Conservation (phyloP, 805 yeast species). For the Candida boidinii region DNA sequence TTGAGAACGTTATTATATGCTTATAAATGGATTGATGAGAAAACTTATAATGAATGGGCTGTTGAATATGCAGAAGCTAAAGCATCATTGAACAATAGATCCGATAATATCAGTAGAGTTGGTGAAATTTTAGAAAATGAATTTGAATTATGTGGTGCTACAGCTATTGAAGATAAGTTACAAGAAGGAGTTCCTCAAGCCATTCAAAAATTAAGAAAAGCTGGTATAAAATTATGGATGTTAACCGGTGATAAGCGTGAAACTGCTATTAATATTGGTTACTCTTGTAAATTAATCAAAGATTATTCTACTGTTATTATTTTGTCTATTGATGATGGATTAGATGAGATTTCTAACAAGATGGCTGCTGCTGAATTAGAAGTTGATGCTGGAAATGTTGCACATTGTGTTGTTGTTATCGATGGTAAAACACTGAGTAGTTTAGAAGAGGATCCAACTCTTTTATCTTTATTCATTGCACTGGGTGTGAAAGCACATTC, state of each 20-base stretch:
- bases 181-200: constrained; percentile 97
- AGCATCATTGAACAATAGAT: constrained; percentile 62
- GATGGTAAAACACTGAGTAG: constrained; percentile 83
- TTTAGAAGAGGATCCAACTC: constrained; percentile 64
- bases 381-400: constrained; percentile 64
- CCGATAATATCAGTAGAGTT: constrained; percentile 53
- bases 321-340: constrained; percentile 29
- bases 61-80: constrained; percentile 64
- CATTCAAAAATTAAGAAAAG: constrained; percentile 82
- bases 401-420: constrained; percentile 89
- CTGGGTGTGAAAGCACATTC: constrained; percentile 84
- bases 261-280: constrained; percentile 95
- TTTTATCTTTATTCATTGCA: constrained; percentile 72
- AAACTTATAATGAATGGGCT: constrained; percentile 61
- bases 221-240: constrained; percentile 97
- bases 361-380: constrained; percentile 73
- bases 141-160: constrained; percentile 77
- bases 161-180: constrained; percentile 94
- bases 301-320: constrained; percentile 86
- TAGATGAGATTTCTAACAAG: constrained; percentile 52
- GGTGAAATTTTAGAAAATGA: constrained; percentile 67
- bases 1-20: constrained; percentile 82
- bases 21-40: constrained; percentile 56
- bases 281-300: constrained; percentile 85
- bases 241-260: constrained; percentile 96